Evolutionary conservation across 2,329 filamentous ascomycete genomes (phyloP).

Genomic region (Cladobotryum mycophilum): DNA sequence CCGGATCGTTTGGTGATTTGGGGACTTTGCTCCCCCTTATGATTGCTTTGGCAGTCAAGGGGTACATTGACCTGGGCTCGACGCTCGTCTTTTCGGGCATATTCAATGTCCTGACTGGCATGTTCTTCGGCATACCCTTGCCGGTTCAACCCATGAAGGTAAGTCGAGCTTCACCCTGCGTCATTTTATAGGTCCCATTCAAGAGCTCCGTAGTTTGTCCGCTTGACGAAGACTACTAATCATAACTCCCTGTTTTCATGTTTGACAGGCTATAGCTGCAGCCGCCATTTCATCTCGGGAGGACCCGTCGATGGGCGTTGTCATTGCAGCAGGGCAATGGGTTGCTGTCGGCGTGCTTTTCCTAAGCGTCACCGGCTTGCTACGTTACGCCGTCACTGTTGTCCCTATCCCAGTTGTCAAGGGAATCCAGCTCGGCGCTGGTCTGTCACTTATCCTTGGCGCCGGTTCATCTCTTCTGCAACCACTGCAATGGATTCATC

Average conservation of each 20-base stretch:
- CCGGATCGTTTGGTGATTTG: constrained; percentile 79
- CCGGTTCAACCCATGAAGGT: constrained; percentile 85
- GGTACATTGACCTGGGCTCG: constrained; percentile 72
- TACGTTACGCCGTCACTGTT: constrained; percentile 64
- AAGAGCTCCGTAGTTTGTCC: background rate
- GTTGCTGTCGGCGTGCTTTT: constrained; percentile 68
- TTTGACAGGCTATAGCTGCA: constrained; percentile 68
- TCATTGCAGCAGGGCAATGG: constrained; percentile 68
- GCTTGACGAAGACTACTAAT: background rate
- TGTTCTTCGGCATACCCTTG: constrained; percentile 78
- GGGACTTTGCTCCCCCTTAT: constrained; percentile 86
- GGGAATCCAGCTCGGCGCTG: constrained; percentile 90
- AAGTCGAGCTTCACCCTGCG: background rate
- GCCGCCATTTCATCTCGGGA: constrained; percentile 72
- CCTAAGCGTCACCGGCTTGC: constrained; percentile 72
- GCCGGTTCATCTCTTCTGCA: constrained; percentile 64
- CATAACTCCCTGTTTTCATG: background rate
- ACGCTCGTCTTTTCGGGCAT: constrained; percentile 85
- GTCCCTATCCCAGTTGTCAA: constrained; percentile 86
- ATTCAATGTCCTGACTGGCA: constrained; percentile 78
- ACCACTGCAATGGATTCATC: constrained; percentile 60
- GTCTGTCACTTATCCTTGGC: constrained; percentile 73
- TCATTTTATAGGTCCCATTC: too few relatives aligned
- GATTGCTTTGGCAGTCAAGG: constrained; percentile 73
- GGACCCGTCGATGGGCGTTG: constrained; percentile 42